phyloP scores from a whole-genome alignment of 306 rosid species.

The Citrullus amarus region DNA sequence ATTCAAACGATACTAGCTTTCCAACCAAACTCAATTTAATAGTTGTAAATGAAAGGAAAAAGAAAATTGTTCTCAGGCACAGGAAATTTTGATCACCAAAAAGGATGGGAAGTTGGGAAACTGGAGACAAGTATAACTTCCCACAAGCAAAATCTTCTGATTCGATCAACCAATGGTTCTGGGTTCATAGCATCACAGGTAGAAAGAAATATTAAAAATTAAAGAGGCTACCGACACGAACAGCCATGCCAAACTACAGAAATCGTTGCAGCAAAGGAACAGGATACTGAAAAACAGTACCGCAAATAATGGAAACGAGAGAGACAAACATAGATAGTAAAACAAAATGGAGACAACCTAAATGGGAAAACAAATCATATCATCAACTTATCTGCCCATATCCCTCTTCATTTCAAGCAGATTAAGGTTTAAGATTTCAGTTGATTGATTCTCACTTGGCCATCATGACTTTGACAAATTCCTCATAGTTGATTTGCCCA shows the following conservation, averaged over 20 bases:
- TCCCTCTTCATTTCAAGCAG: conserved; percentile 8
- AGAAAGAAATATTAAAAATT: not conserved
- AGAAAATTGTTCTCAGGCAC: not conserved
- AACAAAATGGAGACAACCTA: conserved; percentile 1
- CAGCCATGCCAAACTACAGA: conserved; percentile 2
- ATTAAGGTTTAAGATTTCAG: conserved; percentile 3
- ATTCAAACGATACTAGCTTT: not conserved
- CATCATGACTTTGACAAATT: conserved; percentile 17
- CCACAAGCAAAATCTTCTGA: conserved; percentile 7
- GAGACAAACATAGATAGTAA: conserved; percentile 1
- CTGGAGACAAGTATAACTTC: not conserved
- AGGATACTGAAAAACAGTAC: conserved; percentile 8
- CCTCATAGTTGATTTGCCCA: conserved; percentile 15
- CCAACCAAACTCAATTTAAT: not conserved
- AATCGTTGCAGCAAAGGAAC: conserved; percentile 7
- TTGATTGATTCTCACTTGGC: conserved; percentile 14
- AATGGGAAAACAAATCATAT: conserved; percentile 1
- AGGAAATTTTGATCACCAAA: not conserved
- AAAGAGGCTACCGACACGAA: not conserved
- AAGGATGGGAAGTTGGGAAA: not conserved
- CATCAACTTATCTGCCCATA: conserved; percentile 10
- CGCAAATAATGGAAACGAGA: conserved; percentile 8
- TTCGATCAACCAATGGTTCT: conserved; percentile 1
- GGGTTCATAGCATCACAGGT: not conserved
- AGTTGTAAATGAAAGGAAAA: not conserved